A percentile compares a stretch with the other conserved stretches of the same genome.
These are phyloP conservation scores for Dichomitus squalens DNA, from an alignment of 1,284 basidiomycete genomes.

Conservation along the genomic window DNA sequence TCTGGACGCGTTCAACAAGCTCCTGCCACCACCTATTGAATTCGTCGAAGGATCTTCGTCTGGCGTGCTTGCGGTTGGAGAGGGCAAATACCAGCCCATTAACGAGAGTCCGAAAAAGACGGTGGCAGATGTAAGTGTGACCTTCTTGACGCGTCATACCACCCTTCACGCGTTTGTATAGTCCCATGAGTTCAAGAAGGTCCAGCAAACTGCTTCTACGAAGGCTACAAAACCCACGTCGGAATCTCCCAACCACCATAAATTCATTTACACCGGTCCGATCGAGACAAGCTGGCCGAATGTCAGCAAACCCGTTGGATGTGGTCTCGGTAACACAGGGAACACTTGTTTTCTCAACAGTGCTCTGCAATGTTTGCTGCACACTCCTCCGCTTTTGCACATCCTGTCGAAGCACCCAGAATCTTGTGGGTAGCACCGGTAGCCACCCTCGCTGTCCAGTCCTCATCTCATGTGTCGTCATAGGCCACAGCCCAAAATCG, in stretches of 20 bases:
- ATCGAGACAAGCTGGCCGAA: slow-evolving; percentile 62
- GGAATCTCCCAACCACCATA: slow-evolving; percentile 10
- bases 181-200: neutral
- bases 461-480: slow-evolving; percentile 20
- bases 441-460: neutral
- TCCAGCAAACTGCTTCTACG: neutral
- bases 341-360: slow-evolving; percentile 99
- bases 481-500: slow-evolving; percentile 54
- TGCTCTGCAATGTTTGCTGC: slow-evolving; percentile 90
- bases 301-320: slow-evolving; percentile 42
- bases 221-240: slow-evolving; percentile 11
- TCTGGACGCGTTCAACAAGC: slow-evolving; percentile 70
- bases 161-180: neutral
- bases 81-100: slow-evolving; percentile 78
- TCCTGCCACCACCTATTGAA: slow-evolving; percentile 74
- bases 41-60: slow-evolving; percentile 82
- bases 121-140: slow-evolving; percentile 23
- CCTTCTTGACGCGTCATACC: neutral
- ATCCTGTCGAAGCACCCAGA: slow-evolving; percentile 60
- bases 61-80: slow-evolving; percentile 64
- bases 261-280: slow-evolving; percentile 46
- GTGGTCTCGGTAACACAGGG: slow-evolving; percentile 87
- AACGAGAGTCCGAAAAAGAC: slow-evolving; percentile 55
- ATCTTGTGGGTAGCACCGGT: slow-evolving; percentile 38
- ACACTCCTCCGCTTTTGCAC: slow-evolving; percentile 89